These are phyloP conservation scores for Populus pruinosa DNA, from an alignment of 345 rosid genomes.

Conservation along the genomic window DNA sequence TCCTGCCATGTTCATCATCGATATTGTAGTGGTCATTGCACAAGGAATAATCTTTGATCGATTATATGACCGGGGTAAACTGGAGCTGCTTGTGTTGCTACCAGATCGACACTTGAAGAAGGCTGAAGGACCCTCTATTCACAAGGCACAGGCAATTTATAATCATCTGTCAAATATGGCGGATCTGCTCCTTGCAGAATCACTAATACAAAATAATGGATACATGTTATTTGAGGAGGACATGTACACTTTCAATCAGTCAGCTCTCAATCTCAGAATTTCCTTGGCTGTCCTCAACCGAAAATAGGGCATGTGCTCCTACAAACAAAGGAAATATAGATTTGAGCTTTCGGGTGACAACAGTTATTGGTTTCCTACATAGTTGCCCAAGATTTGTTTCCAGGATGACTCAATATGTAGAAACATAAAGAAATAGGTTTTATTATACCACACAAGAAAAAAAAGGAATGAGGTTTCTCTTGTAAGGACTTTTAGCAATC, in stretches of 20 bases:
- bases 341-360: background rate
- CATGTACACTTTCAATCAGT: constrained; percentile 35
- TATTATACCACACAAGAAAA: background rate
- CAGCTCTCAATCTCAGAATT: constrained; percentile 78
- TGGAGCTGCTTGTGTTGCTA: background rate
- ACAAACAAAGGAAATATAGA: background rate
- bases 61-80: background rate
- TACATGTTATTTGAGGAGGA: background rate
- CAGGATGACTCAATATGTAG: background rate
- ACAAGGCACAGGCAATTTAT: background rate
- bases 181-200: background rate
- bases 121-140: background rate
- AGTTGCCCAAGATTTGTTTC: background rate
- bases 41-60: background rate
- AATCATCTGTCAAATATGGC: background rate
- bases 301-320: constrained; percentile 96
- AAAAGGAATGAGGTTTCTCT: background rate
- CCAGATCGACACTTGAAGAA: background rate
- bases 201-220: background rate
- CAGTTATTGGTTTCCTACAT: background rate
- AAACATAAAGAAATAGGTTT: background rate
- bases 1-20: background rate
- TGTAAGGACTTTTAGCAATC: too few species aligned
- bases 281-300: constrained; percentile 86
- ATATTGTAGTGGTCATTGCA: background rate